Percentiles rank a stretch among this genome's conserved stretches.
These are phyloP conservation scores for Chaetomiaceae sp. DNA, from an alignment of 2,329 filamentous ascomycete genomes.

Conservation along the genomic window DNA sequence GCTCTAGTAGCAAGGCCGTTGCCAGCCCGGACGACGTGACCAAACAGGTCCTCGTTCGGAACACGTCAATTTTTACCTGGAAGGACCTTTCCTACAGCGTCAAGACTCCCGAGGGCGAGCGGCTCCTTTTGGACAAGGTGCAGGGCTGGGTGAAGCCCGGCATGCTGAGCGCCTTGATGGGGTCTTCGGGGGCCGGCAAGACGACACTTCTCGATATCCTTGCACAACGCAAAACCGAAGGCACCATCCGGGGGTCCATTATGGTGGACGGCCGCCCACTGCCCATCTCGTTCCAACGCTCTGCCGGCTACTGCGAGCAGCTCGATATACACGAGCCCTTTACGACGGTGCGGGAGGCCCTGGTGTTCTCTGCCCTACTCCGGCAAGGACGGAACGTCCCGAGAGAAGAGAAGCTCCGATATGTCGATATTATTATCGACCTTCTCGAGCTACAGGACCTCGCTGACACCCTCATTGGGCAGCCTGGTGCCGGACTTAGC, in stretches of 20 bases:
- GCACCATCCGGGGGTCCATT: constrained; percentile 69
- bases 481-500: constrained; percentile 48
- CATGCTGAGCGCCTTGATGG: constrained; percentile 74
- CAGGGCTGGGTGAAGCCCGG: constrained; percentile 81
- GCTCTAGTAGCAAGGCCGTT: not conserved
- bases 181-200: constrained; percentile 76
- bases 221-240: constrained; percentile 73
- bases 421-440: constrained; percentile 75
- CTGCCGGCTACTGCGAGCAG: constrained; percentile 76
- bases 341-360: constrained; percentile 69
- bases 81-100: constrained; percentile 68
- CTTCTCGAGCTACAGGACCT: constrained; percentile 47
- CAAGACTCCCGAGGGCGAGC: constrained; percentile 55
- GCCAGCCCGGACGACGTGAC: not conserved
- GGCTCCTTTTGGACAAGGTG: constrained; percentile 70
- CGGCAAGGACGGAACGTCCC: constrained; percentile 63
- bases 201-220: constrained; percentile 80
- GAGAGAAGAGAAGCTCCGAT: constrained; percentile 64
- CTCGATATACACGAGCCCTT: constrained; percentile 72
- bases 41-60: constrained; percentile 45
- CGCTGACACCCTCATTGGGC: constrained; percentile 44
- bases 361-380: constrained; percentile 69
- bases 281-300: constrained; percentile 71
- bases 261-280: constrained; percentile 68
- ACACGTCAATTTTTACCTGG: constrained; percentile 69